These are phyloP conservation scores for Apiotrichum montevideense DNA, from an alignment of 1,284 basidiomycete species.

Conservation along the genomic window DNA sequence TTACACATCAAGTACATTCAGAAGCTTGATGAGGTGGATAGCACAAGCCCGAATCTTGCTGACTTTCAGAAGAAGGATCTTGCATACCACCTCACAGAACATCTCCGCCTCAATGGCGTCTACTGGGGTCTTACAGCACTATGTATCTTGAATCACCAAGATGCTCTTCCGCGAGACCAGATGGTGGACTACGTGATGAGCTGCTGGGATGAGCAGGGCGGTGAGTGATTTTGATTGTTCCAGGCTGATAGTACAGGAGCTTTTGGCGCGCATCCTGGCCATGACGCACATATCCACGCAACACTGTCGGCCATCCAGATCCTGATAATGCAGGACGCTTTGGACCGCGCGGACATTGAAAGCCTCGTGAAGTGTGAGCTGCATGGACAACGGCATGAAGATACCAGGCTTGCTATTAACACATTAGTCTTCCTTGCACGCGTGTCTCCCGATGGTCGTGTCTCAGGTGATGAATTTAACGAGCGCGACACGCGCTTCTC, in stretches of 20 bases:
- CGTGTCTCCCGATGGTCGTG: slow-evolving; percentile 73
- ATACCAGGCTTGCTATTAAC: not conserved
- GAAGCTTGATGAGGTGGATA: slow-evolving; percentile 58
- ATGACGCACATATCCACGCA: slow-evolving; percentile 83
- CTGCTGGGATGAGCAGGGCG: slow-evolving; percentile 86
- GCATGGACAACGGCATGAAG: not conserved
- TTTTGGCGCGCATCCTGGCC: slow-evolving; percentile 85
- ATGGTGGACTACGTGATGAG: slow-evolving; percentile 85
- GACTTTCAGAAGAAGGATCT: slow-evolving; percentile 66
- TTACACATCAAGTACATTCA: slow-evolving; percentile 69
- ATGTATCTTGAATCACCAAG: slow-evolving; percentile 67
- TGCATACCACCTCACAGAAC: slow-evolving; percentile 87
- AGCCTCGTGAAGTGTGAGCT: slow-evolving; percentile 68
- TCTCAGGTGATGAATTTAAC: slow-evolving; percentile 83
- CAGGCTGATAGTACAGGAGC: slow-evolving; percentile 56
- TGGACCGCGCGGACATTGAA: slow-evolving; percentile 61
- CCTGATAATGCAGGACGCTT: slow-evolving; percentile 73
- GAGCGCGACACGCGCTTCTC: slow-evolving; percentile 89
- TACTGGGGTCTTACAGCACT: slow-evolving; percentile 95
- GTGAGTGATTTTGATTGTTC: slow-evolving; percentile 49
- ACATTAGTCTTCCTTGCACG: slow-evolving; percentile 68
- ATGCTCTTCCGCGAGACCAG: slow-evolving; percentile 72
- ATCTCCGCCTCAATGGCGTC: slow-evolving; percentile 89
- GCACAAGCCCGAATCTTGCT: not conserved
- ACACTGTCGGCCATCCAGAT: slow-evolving; percentile 92